Evolutionary conservation across 2,329 filamentous ascomycete species (phyloP).

Genomic region (Pyricularia pennisetigena): DNA sequence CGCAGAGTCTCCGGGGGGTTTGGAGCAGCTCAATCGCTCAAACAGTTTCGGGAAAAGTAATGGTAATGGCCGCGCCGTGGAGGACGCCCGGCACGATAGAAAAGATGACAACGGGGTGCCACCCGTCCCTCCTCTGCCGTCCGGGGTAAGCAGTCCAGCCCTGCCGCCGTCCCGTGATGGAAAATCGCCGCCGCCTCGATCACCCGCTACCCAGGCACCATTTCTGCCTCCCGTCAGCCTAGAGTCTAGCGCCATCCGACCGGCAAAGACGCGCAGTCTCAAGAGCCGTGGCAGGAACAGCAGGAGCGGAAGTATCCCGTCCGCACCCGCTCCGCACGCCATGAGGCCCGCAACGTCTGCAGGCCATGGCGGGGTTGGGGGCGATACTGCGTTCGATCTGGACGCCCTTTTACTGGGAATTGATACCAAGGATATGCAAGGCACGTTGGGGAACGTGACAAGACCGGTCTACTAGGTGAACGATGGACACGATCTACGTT

Average conservation of each 20-base stretch:
- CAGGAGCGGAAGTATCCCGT: constrained; percentile 14
- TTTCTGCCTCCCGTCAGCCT: constrained; percentile 2
- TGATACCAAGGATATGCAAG: constrained; percentile 36
- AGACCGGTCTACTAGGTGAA: constrained; percentile 35
- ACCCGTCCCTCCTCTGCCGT: constrained; percentile 45
- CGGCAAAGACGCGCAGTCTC: constrained; percentile 22
- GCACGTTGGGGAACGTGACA: constrained; percentile 32
- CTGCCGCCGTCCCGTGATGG: constrained; percentile 2
- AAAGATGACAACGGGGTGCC: constrained; percentile 30
- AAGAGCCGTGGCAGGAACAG: constrained; percentile 28
- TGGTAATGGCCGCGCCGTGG: constrained; percentile 19
- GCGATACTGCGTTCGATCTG: constrained; percentile 28
- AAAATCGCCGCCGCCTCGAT: neutral
- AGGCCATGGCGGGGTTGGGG: constrained; percentile 21
- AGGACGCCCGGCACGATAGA: constrained; percentile 11
- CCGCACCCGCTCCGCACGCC: constrained; percentile 14
- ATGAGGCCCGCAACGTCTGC: neutral
- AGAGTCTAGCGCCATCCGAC: constrained; percentile 11
- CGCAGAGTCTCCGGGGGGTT: neutral
- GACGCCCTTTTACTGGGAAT: constrained; percentile 39
- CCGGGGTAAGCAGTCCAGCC: constrained; percentile 9
- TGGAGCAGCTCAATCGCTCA: neutral
- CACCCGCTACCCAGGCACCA: constrained; percentile 3
- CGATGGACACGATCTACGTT: neutral
- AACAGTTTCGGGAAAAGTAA: neutral